Conservation (phyloP, 331 rosid genomes). For the Telfairia occidentalis region DNA sequence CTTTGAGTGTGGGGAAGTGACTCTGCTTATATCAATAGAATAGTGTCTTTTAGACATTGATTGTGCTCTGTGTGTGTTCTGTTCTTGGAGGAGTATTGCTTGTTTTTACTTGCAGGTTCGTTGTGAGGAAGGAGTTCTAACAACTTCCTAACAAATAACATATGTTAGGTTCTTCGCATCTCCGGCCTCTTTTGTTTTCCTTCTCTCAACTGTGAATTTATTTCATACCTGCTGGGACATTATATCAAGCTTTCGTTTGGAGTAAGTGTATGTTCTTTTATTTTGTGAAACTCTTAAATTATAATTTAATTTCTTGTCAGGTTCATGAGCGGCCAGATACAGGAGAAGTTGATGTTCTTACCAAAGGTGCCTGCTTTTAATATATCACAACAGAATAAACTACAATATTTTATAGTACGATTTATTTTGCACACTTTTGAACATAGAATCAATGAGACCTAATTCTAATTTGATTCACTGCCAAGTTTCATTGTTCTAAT, state of each 20-base stretch:
- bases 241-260: background rate
- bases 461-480: background rate
- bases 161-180: background rate
- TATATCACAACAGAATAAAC: background rate
- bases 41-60: too few species aligned
- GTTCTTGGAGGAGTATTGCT: too few species aligned
- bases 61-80: too few species aligned
- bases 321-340: constrained; percentile 79
- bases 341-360: constrained; percentile 80
- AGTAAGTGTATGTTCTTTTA: background rate
- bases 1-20: too few species aligned
- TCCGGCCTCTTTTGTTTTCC: background rate
- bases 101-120: too few species aligned
- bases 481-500: background rate
- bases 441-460: background rate
- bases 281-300: background rate
- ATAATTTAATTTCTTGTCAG: constrained; percentile 29
- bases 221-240: background rate
- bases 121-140: too few species aligned
- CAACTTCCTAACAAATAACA: background rate
- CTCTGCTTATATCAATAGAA: too few species aligned
- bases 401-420: background rate
- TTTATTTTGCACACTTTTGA: background rate
- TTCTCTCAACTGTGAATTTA: background rate
- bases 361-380: constrained; percentile 49